These are phyloP conservation scores for Fusarium chaquense DNA, from an alignment of 2,329 filamentous ascomycete genomes.

Conservation along the genomic window DNA sequence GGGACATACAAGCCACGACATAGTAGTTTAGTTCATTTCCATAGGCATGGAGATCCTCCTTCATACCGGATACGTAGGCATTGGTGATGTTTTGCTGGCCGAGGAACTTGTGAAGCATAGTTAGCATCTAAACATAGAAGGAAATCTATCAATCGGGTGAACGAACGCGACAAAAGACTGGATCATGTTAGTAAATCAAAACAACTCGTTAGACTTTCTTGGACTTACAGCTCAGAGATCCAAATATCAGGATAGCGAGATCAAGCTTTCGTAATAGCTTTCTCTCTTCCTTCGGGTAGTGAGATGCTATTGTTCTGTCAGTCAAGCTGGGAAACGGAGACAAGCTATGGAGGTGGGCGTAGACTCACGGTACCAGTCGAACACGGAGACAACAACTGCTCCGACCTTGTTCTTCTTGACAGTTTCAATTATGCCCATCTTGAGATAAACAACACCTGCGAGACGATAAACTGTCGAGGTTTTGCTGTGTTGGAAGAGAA, in stretches of 20 bases:
- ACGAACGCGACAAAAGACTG: slow-evolving; percentile 13
- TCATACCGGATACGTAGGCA: slow-evolving; percentile 11
- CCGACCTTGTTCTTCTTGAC: not conserved
- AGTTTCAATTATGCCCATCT: not conserved
- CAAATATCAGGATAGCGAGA: not conserved
- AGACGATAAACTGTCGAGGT: accelerated
- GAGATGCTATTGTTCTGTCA: not conserved
- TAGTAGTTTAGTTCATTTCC: slow-evolving; percentile 13
- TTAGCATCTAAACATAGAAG: not conserved
- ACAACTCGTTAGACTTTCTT: accelerated
- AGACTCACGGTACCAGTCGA: slow-evolving; percentile 9
- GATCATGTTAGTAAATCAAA: accelerated
- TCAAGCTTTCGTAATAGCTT: slow-evolving; percentile 10
- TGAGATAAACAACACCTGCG: not conserved
- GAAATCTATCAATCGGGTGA: accelerated
- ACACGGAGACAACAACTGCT: not conserved
- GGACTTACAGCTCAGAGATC: not conserved
- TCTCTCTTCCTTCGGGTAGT: slow-evolving; percentile 4
- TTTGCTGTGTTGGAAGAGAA: accelerated
- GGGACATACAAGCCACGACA: not conserved
- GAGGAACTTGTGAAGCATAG: not conserved
- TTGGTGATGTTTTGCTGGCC: slow-evolving; percentile 11
- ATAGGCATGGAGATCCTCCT: not conserved
- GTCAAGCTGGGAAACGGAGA: accelerated
- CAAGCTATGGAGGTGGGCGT: no score